Evolutionary conservation across 225 moss, liverwort and hornwort genomes (phyloP).

Genomic region (Physcomitrium patens): DNA sequence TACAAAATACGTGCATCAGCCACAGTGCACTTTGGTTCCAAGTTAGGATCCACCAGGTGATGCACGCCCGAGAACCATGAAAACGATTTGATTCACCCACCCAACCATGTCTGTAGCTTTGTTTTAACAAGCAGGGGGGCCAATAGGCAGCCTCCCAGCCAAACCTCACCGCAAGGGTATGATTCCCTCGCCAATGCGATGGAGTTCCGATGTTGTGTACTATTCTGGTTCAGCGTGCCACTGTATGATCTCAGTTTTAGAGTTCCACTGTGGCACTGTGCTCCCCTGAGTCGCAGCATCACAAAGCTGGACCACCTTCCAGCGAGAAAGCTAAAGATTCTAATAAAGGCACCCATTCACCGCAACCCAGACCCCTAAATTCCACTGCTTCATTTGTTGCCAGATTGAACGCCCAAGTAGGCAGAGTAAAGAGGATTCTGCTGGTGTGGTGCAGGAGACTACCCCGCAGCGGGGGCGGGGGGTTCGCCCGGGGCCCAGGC

Average conservation of each 20-base stretch:
- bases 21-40: neutral
- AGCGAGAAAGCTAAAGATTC: neutral
- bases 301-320: neutral
- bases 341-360: neutral
- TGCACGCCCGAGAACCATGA: neutral
- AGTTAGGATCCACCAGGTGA: neutral
- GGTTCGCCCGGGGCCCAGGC: too few relatives aligned
- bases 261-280: neutral
- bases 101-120: neutral
- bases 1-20: neutral
- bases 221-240: neutral
- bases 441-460: too few relatives aligned
- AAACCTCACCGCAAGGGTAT: neutral
- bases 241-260: neutral
- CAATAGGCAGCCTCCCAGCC: neutral
- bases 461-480: too few relatives aligned
- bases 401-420: too few relatives aligned
- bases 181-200: neutral
- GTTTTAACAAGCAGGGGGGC: neutral
- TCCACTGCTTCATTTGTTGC: too few relatives aligned
- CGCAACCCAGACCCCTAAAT: too few relatives aligned
- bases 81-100: neutral
- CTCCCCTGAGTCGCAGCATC: neutral
- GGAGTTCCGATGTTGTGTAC: neutral
- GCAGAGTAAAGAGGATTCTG: too few relatives aligned